These are phyloP conservation scores for Pseudotulostoma volvatum DNA, from an alignment of 495 filamentous ascomycete species.

Conservation along the genomic window DNA sequence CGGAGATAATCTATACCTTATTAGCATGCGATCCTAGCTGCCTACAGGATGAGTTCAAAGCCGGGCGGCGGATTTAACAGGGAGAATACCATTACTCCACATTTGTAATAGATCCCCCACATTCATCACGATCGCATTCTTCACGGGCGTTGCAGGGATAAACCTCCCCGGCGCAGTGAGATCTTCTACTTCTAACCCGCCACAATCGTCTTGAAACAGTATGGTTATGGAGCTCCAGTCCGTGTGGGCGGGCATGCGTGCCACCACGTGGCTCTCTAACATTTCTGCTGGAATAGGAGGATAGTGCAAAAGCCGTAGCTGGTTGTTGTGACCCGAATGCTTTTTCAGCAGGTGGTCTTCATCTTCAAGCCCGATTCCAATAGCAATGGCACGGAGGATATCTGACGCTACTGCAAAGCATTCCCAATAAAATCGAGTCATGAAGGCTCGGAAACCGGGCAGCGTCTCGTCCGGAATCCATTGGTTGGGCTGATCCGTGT, in stretches of 20 bases:
- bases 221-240: conserved; percentile 37
- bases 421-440: conserved; percentile 39
- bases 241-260: conserved; percentile 38
- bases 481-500: conserved; percentile 41
- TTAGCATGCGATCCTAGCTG: neutral
- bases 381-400: conserved; percentile 35
- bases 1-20: conserved; percentile 26
- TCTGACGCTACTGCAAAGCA: conserved; percentile 27
- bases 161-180: conserved; percentile 31
- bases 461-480: conserved; percentile 43
- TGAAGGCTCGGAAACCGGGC: conserved; percentile 43
- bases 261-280: conserved; percentile 26
- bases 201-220: conserved; percentile 36
- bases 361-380: conserved; percentile 31
- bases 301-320: conserved; percentile 51
- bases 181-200: conserved; percentile 42
- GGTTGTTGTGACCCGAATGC: conserved; percentile 42
- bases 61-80: neutral
- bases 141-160: conserved; percentile 32
- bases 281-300: conserved; percentile 35
- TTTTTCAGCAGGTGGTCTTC: conserved; percentile 35
- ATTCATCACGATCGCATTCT: conserved; percentile 39
- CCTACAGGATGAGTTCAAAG: neutral
- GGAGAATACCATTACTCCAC: conserved; percentile 39
- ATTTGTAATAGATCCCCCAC: conserved; percentile 43